Percentiles rank a stretch among this genome's conserved stretches.
These are phyloP conservation scores for Trichoderma gracile DNA, from an alignment of 2,329 filamentous ascomycete species.

Conservation along the genomic window DNA sequence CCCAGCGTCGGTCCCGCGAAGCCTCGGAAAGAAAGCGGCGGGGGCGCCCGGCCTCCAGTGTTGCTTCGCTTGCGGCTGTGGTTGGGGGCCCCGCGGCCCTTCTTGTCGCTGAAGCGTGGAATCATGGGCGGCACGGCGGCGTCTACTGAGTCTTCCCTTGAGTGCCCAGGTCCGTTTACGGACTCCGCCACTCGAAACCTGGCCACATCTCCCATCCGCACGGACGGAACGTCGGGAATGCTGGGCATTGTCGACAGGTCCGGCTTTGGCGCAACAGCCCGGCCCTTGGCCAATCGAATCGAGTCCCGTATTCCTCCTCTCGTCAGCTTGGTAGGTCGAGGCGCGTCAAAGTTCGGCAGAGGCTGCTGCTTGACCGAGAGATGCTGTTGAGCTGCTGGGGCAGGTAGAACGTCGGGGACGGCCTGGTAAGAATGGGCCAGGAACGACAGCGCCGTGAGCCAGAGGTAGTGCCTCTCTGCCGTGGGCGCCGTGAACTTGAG, in stretches of 20 bases:
- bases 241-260: slow-evolving; percentile 53
- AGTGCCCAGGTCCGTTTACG: slow-evolving; percentile 40
- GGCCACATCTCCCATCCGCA: slow-evolving; percentile 40
- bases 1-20: slow-evolving; percentile 62
- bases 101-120: slow-evolving; percentile 65
- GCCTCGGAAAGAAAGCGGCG: slow-evolving; percentile 72
- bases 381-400: slow-evolving; percentile 45
- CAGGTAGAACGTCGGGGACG: slow-evolving; percentile 68
- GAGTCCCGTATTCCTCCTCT: slow-evolving; percentile 75
- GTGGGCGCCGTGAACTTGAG: slow-evolving; percentile 89
- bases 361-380: slow-evolving; percentile 43
- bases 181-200: slow-evolving; percentile 45
- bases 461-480: slow-evolving; percentile 86
- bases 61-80: slow-evolving; percentile 89
- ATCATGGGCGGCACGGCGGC: slow-evolving; percentile 72
- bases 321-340: slow-evolving; percentile 48
- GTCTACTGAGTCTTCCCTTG: slow-evolving; percentile 55
- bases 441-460: slow-evolving; percentile 93
- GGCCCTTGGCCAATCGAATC: slow-evolving; percentile 81
- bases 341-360: slow-evolving; percentile 54
- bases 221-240: slow-evolving; percentile 41
- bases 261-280: slow-evolving; percentile 52
- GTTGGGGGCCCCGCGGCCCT: slow-evolving; percentile 43
- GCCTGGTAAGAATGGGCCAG: slow-evolving; percentile 85
- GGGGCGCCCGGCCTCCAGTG: slow-evolving; percentile 73